A percentile compares a stretch with the other conserved stretches of the same genome.
Evolutionary conservation across 202 grass and related monocot species (phyloP).

Genomic region (Sporobolus alterniflorus): DNA sequence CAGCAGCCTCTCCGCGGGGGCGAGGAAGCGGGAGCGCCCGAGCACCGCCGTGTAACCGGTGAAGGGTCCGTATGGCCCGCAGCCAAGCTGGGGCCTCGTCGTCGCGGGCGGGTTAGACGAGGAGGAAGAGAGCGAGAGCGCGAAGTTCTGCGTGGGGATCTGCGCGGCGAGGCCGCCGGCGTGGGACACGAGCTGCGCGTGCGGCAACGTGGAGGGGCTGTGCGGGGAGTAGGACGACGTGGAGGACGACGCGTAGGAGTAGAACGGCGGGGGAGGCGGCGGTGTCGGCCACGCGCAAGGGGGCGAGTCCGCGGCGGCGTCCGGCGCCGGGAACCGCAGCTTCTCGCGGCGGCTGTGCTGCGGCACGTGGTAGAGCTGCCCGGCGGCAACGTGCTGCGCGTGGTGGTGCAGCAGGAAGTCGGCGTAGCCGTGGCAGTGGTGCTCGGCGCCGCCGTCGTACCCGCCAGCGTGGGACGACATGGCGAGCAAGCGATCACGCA

Average conservation of each 20-base stretch:
- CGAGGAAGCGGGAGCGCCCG: constrained; percentile 75
- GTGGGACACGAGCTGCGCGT: constrained; percentile 46
- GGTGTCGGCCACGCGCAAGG: constrained; percentile 3
- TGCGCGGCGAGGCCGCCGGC: constrained; percentile 36
- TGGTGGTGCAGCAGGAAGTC: constrained; percentile 63
- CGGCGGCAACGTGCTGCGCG: constrained; percentile 12
- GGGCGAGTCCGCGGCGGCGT: constrained; percentile 29
- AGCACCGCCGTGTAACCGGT: constrained; percentile 90
- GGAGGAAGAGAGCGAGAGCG: constrained; percentile 92
- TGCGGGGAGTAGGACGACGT: constrained; percentile 69
- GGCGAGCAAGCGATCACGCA: not conserved
- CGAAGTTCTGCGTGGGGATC: constrained; percentile 71
- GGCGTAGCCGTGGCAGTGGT: constrained; percentile 23
- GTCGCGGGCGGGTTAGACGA: constrained; percentile 33
- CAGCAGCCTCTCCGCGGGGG: constrained; percentile 74
- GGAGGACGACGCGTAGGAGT: constrained; percentile 49
- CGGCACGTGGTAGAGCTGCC: constrained; percentile 92
- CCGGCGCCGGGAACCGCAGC: constrained; percentile 71
- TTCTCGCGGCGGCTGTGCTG: constrained; percentile 98
- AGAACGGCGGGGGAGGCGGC: constrained; percentile 25
- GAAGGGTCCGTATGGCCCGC: constrained; percentile 65
- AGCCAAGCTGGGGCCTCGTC: not conserved
- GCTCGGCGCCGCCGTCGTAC: constrained; percentile 52
- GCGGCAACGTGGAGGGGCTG: constrained; percentile 48
- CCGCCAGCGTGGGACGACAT: constrained; percentile 80